Base-by-base conservation (phyloP, 192 early-diverging fungal genomes). In the Entomortierella beljakovae region DNA sequence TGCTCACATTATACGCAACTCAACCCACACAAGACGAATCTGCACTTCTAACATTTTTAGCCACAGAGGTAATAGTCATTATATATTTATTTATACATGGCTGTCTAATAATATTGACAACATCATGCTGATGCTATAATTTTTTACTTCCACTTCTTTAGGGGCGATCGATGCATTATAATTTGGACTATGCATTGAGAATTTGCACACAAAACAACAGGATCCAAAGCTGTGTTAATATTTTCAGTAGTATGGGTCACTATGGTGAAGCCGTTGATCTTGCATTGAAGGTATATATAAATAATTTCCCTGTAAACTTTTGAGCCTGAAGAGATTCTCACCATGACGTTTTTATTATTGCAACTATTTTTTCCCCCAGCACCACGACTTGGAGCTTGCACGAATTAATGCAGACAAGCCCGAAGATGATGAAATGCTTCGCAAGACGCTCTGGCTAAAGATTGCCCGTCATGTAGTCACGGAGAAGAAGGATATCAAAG, bases 241-340 rank as follows among this genome's bases (percentile, higher is more conserved):
- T 99, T 38, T 98, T 97, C 83, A 91, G 93, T 38, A 85, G 91
- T 43, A 87, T 99, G 82, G 92, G 91, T 26, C 86, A 96, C 40
- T 92, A 93, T 65, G 97, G 98, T 63, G 94, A 98, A 52, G 98
- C 98, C 0, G 95, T 99, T 5, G 89, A 95, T 65, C 80, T 97
- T 60, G 92, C 96, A 8, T 82, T 99, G 40, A 88, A 92, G 85
- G 92, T 94, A 76, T 11, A 25, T 6, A 52, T 37, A 9, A 0
- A 35, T 33, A 23, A 46, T 20, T 8, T 38, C 15, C 43, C 43
- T n/a, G n/a, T n/a, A n/a, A n/a, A n/a, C n/a, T n/a, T n/a, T n/a
- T n/a, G n/a, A n/a, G n/a, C n/a, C n/a, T n/a, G n/a, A n/a, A n/a
- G n/a, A n/a, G n/a, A n/a, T n/a, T n/a, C n/a, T n/a, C n/a, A n/a